Percentiles rank a stretch among this genome's conserved stretches.
These are phyloP conservation scores for Arthroderma sp. DNA, from an alignment of 2,329 filamentous ascomycete species.

Conservation along the genomic window DNA sequence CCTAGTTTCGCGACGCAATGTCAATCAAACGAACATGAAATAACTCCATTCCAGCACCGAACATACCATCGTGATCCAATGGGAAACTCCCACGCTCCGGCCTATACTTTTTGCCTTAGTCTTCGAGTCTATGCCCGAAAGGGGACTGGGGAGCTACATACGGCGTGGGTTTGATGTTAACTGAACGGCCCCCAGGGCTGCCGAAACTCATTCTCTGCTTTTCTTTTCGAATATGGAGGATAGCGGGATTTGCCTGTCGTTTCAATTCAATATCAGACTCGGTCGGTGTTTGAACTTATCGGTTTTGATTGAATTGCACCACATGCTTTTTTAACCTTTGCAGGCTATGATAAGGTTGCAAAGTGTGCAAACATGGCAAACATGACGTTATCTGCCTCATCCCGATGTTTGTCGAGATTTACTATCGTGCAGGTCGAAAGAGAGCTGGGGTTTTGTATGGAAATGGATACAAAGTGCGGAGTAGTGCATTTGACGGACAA, in stretches of 20 bases:
- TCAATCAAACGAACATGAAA: background rate
- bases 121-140: background rate
- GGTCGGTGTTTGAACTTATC: no score
- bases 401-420: no score
- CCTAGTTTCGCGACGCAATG: conserved; percentile 35
- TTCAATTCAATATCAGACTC: no score
- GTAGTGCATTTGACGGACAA: no score
- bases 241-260: no score
- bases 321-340: background rate
- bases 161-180: conserved; percentile 56
- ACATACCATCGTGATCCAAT: conserved; percentile 48
- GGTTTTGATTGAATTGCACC: no score
- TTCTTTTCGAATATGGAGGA: background rate
- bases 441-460: no score
- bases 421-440: no score
- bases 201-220: conserved; percentile 44
- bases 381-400: background rate
- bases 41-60: no score
- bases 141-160: conserved; percentile 30
- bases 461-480: no score
- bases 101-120: conserved; percentile 31
- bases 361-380: conserved; percentile 20
- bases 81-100: conserved; percentile 90
- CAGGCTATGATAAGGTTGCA: conserved; percentile 10
- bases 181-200: conserved; percentile 52